These are phyloP conservation scores for Apostasia ramifera DNA, from an alignment of 106 monocot species.

Conservation along the genomic window DNA sequence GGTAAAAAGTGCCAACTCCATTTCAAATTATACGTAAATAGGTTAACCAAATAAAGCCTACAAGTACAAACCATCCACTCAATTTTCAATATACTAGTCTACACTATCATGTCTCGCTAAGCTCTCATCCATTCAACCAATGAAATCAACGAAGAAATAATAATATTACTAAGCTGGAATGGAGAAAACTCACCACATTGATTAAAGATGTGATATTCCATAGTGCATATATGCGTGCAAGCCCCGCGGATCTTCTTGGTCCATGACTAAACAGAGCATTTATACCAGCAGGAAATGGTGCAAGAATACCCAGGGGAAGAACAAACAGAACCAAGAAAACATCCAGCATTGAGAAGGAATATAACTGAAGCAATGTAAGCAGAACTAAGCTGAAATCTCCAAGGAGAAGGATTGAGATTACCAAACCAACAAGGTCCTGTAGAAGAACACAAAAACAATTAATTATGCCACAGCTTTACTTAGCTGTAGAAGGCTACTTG, in stretches of 20 bases:
- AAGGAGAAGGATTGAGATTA: slow-evolving; percentile 83
- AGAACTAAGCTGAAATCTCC: slow-evolving; percentile 97
- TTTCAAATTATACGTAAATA: too few species aligned
- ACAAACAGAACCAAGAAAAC: slow-evolving; percentile 85
- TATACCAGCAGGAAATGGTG: slow-evolving; percentile 97
- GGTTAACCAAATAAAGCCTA: too few species aligned
- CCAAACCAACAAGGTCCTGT: slow-evolving; percentile 94
- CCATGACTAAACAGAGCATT: slow-evolving; percentile 98
- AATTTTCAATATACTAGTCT: too few species aligned
- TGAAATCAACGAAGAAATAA: not conserved
- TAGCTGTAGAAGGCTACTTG: too few species aligned
- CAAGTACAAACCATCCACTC: too few species aligned
- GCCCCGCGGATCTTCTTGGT: slow-evolving; percentile 83
- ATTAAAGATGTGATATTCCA: slow-evolving; percentile 92
- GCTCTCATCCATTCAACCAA: too few species aligned
- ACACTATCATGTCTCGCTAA: not conserved
- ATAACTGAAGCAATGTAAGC: slow-evolving; percentile 89
- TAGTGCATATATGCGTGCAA: slow-evolving; percentile 84
- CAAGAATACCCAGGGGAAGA: slow-evolving; percentile 84
- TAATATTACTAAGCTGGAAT: not conserved
- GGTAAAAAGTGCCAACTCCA: too few species aligned
- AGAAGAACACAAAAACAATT: not conserved
- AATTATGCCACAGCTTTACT: not conserved
- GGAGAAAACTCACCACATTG: slow-evolving; percentile 80
- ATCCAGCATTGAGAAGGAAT: slow-evolving; percentile 84